Conservation (phyloP, 2,329 filamentous ascomycete genomes). For the Epichloe glyceriae region DNA sequence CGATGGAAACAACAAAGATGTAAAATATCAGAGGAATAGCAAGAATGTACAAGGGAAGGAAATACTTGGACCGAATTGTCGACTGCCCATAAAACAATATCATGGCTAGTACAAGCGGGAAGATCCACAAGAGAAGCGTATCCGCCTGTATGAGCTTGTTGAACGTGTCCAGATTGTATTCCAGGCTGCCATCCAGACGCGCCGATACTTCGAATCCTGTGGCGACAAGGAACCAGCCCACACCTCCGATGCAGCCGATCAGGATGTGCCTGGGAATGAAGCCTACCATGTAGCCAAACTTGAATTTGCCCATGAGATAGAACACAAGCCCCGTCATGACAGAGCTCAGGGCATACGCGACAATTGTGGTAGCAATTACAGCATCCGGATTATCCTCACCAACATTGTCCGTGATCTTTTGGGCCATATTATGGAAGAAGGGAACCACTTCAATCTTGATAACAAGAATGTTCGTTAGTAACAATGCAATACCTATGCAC, state of each 20-base stretch:
- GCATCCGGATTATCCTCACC: slow-evolving; percentile 71
- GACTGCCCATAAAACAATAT: slow-evolving; percentile 64
- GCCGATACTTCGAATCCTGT: slow-evolving; percentile 93
- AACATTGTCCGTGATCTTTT: slow-evolving; percentile 67
- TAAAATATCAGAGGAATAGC: slow-evolving; percentile 66
- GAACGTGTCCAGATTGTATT: slow-evolving; percentile 67
- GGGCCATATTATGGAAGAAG: slow-evolving; percentile 98
- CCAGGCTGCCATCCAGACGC: slow-evolving; percentile 70
- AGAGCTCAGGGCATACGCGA: slow-evolving; percentile 80
- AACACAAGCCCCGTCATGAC: slow-evolving; percentile 86
- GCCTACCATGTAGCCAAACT: slow-evolving; percentile 81
- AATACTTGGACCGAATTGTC: slow-evolving; percentile 67
- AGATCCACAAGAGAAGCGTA: slow-evolving; percentile 70
- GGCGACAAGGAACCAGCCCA: slow-evolving; percentile 85
- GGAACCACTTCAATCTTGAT: slow-evolving; percentile 87
- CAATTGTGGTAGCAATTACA: slow-evolving; percentile 87
- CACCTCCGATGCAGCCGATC: slow-evolving; percentile 92
- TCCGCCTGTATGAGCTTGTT: slow-evolving; percentile 59
- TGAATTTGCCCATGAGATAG: slow-evolving; percentile 77
- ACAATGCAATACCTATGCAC: neutral
- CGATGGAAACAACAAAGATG: slow-evolving; percentile 56
- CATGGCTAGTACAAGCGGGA: slow-evolving; percentile 65
- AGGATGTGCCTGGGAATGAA: slow-evolving; percentile 96
- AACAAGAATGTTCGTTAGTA: neutral
- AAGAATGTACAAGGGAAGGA: slow-evolving; percentile 79